phyloP scores from a whole-genome alignment of 108 stramenopile genomes.

The Thalassiosira profunda region DNA sequence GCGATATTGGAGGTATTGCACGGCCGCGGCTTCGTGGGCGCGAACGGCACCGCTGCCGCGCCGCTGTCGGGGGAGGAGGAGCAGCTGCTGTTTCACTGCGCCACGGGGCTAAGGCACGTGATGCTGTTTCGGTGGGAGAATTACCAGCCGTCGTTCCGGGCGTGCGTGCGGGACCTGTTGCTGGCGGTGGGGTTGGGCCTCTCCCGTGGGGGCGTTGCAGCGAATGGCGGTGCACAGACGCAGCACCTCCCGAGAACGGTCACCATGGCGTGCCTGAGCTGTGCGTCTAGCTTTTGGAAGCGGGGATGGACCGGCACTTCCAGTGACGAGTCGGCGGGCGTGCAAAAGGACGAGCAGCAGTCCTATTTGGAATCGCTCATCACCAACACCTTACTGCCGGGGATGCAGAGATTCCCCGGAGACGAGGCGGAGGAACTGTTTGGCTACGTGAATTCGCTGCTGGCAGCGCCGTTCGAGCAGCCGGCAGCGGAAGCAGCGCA shows the following conservation, averaged over 20 bases:
- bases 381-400: conserved; percentile 6
- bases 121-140: conserved; percentile 62
- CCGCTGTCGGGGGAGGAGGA: conserved; percentile 47
- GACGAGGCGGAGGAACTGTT: conserved; percentile 20
- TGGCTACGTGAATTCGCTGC: conserved; percentile 7
- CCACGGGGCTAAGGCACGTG: conserved; percentile 76
- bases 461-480: conserved; percentile 14
- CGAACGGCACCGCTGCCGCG: too few relatives aligned
- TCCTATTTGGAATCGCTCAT: conserved; percentile 37
- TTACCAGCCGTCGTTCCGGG: conserved; percentile 37
- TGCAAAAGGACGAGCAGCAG: conserved; percentile 8
- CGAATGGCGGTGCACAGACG: too few relatives aligned
- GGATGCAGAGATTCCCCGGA: conserved; percentile 7
- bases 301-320: conserved; percentile 60
- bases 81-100: conserved; percentile 83
- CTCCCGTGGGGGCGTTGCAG: too few relatives aligned
- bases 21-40: conserved; percentile 10
- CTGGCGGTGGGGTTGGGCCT: conserved; percentile 55
- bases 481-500: too few relatives aligned
- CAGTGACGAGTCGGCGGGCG: neutral
- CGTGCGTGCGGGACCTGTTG: conserved; percentile 61
- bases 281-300: conserved; percentile 79
- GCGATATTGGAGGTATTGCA: conserved; percentile 59
- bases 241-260: conserved; percentile 58
- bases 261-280: conserved; percentile 61